Evolutionary conservation across 2,329 filamentous ascomycete genomes (phyloP).

Genomic region (Botrytis tulipae): DNA sequence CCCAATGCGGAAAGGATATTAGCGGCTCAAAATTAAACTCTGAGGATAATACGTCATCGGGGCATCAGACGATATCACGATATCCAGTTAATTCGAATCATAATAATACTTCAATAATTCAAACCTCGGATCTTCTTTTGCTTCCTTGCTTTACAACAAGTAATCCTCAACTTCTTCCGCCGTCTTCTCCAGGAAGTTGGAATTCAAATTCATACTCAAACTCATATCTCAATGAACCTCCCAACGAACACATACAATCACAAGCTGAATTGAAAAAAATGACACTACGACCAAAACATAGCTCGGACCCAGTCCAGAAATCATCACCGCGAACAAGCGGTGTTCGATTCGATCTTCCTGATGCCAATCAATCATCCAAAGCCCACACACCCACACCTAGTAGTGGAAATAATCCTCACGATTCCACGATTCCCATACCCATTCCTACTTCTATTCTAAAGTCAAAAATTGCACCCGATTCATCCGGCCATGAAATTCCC

Average conservation of each 20-base stretch:
- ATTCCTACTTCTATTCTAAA: neutral
- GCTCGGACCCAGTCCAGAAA: slow-evolving; percentile 20
- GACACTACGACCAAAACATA: slow-evolving; percentile 25
- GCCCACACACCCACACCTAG: slow-evolving; percentile 7
- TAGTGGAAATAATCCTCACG: slow-evolving; percentile 22
- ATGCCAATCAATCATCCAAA: slow-evolving; percentile 7
- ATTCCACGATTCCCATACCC: neutral
- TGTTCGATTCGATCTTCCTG: slow-evolving; percentile 25
- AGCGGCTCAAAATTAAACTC: slow-evolving; percentile 4
- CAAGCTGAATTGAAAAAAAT: slow-evolving; percentile 12
- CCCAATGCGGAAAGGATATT: neutral
- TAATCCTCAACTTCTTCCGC: slow-evolving; percentile 2
- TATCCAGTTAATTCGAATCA: neutral
- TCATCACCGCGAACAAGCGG: slow-evolving; percentile 24
- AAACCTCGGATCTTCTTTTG: slow-evolving; percentile 17
- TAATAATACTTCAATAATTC: slow-evolving; percentile 10
- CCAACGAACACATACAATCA: slow-evolving; percentile 24
- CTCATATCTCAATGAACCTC: neutral
- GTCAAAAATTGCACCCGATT: slow-evolving; percentile 52
- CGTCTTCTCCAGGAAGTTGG: neutral
- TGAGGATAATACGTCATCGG: slow-evolving; percentile 8
- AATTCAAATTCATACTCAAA: neutral
- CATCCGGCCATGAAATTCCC: slow-evolving; percentile 55
- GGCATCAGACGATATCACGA: neutral
- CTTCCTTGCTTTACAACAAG: neutral